A percentile compares a stretch with the other conserved stretches of the same genome.
Conservation (phyloP, 2,329 filamentous ascomycete genomes). For the Colletotrichum sp. region DNA sequence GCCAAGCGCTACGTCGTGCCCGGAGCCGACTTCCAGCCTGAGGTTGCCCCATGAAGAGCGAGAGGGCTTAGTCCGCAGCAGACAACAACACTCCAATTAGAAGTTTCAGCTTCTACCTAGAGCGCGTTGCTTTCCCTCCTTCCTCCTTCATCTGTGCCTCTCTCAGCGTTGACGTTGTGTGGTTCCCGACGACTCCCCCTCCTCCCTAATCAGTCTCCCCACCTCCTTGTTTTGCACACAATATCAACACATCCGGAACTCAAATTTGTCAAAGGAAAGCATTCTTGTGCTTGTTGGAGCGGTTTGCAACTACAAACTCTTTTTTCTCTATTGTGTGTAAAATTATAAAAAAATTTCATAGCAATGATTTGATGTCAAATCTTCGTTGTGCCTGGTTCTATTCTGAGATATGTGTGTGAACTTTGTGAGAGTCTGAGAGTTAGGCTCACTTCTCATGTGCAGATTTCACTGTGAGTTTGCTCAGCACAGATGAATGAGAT, state of each 20-base stretch:
- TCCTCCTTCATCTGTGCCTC: neutral
- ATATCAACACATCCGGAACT: neutral
- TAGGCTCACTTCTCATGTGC: neutral
- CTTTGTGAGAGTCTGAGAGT: neutral
- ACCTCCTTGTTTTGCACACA: neutral
- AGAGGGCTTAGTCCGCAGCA: neutral
- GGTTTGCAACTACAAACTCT: neutral
- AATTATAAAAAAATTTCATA: neutral
- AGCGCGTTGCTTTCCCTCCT: neutral
- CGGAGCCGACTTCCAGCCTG: neutral
- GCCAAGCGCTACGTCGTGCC: constrained; percentile 15
- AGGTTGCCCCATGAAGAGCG: constrained; percentile 1
- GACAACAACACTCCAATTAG: neutral
- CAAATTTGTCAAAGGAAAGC: neutral
- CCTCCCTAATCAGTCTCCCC: neutral
- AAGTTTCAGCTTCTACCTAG: neutral
- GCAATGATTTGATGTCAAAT: neutral
- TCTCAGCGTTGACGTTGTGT: neutral
- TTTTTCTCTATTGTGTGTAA: constrained; percentile 7
- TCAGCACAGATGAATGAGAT: neutral
- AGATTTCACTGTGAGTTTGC: neutral
- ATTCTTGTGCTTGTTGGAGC: neutral
- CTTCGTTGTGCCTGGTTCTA: neutral
- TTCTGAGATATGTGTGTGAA: neutral
- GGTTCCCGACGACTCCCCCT: neutral